Evolutionary conservation across 345 rosid species (phyloP).

Genomic region (Dimocarpus longan): DNA sequence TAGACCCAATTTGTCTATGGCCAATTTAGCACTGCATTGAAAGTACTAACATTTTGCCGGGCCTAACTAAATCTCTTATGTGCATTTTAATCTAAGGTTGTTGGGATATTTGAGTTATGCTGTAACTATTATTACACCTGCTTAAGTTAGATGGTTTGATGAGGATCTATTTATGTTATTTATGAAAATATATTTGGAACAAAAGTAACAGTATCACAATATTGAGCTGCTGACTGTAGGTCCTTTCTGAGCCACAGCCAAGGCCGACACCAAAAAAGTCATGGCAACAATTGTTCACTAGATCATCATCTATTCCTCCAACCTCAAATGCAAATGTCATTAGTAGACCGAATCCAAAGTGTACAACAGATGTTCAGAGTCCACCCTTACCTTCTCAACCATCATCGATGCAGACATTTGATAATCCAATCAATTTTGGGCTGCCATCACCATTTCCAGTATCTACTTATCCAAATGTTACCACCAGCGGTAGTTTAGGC

Average conservation of each 20-base stretch:
- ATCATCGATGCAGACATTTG: conserved; percentile 62
- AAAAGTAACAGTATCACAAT: conserved; percentile 17
- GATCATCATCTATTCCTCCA: conserved; percentile 53
- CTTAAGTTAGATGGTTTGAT: conserved; percentile 16
- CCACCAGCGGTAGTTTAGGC: conserved; percentile 62
- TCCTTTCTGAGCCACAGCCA: conserved; percentile 53
- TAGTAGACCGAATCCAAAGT: conserved; percentile 68
- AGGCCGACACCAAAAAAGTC: conserved; percentile 71
- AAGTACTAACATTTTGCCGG: not conserved
- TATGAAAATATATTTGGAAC: conserved; percentile 16
- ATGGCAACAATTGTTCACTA: conserved; percentile 94
- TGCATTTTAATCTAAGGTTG: not conserved
- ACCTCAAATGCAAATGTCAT: conserved; percentile 62
- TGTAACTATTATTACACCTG: not conserved
- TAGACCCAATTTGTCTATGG: not conserved
- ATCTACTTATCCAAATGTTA: conserved; percentile 50
- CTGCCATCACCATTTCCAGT: conserved; percentile 74
- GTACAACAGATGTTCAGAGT: conserved; percentile 55
- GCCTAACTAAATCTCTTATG: not conserved
- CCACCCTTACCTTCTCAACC: conserved; percentile 50
- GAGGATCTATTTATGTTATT: not conserved
- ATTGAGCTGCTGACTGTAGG: conserved; percentile 55
- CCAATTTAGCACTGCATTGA: not conserved
- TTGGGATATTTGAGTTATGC: not conserved
- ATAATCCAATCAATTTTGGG: conserved; percentile 85